Evolutionary conservation across 176 grass and related monocot species (phyloP).

Genomic region (Otatea glauca): DNA sequence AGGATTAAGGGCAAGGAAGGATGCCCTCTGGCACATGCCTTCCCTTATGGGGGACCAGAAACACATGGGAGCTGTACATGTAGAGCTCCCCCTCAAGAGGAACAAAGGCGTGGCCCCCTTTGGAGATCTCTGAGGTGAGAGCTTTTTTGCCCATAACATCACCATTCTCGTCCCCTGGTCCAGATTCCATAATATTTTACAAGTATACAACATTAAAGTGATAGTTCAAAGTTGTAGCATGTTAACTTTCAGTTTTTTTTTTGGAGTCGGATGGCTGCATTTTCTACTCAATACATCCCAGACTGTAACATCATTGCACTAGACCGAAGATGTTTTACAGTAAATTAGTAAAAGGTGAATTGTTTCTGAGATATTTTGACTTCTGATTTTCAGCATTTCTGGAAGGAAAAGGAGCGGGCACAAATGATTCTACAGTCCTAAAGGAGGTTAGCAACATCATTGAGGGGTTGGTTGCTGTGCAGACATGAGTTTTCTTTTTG

Average conservation of each 20-base stretch:
- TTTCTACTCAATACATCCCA: not conserved
- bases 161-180: slow-evolving; percentile 36
- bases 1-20: slow-evolving; percentile 54
- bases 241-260: slow-evolving; percentile 9
- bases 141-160: slow-evolving; percentile 39
- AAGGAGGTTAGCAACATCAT: slow-evolving; percentile 34
- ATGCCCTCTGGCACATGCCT: slow-evolving; percentile 65
- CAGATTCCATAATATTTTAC: slow-evolving; percentile 30
- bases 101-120: slow-evolving; percentile 45
- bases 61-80: slow-evolving; percentile 82
- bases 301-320: not conserved
- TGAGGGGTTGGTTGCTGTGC: slow-evolving; percentile 38
- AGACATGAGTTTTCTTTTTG: slow-evolving; percentile 34
- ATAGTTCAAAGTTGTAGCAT: not conserved
- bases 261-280: not conserved
- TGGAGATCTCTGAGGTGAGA: slow-evolving; percentile 54
- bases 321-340: not conserved
- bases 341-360: not conserved
- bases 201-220: slow-evolving; percentile 8
- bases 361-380: not conserved
- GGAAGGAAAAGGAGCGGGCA: not conserved
- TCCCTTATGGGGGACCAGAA: slow-evolving; percentile 71
- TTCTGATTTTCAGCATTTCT: slow-evolving; percentile 41
- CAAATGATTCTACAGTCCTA: slow-evolving; percentile 14
- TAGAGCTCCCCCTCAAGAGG: slow-evolving; percentile 52